A percentile compares a stretch with the other conserved stretches of the same genome.
Evolutionary conservation across 2,329 filamentous ascomycete species (phyloP).

Genomic region (Pleomassaria siparia): DNA sequence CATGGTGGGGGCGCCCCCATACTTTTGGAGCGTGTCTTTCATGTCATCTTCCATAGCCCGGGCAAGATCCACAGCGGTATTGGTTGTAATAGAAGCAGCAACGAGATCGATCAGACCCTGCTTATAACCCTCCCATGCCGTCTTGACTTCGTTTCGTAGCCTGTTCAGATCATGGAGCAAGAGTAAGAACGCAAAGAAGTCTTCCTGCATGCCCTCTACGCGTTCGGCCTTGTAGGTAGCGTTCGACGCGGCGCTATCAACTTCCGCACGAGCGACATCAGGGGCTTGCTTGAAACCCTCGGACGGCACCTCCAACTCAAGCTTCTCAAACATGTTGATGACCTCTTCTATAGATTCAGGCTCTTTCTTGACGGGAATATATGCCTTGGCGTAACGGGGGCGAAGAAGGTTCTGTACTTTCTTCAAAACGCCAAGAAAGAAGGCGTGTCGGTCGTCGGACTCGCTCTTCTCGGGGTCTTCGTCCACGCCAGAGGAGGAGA

Average conservation of each 20-base stretch:
- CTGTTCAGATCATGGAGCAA: no score
- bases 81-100: no score
- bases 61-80: no score
- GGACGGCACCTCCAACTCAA: conserved; percentile 45
- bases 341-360: conserved; percentile 5
- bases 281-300: conserved; percentile 41
- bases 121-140: no score
- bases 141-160: no score
- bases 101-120: no score
- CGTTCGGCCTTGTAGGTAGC: conserved; percentile 9
- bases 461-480: conserved; percentile 16
- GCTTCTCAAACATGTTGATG: conserved; percentile 38
- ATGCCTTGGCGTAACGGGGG: conserved; percentile 6
- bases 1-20: no score
- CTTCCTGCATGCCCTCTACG: no score
- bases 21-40: no score
- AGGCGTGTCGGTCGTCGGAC: conserved; percentile 29
- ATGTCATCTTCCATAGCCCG: no score
- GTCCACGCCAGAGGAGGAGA: conserved; percentile 13
- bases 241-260: not conserved
- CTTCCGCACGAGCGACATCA: conserved; percentile 15
- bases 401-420: conserved; percentile 36
- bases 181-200: no score
- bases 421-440: conserved; percentile 42
- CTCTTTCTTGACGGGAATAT: conserved; percentile 1